Base-by-base conservation (phyloP, 306 rosid genomes). In the Arachis stenosperma region DNA sequence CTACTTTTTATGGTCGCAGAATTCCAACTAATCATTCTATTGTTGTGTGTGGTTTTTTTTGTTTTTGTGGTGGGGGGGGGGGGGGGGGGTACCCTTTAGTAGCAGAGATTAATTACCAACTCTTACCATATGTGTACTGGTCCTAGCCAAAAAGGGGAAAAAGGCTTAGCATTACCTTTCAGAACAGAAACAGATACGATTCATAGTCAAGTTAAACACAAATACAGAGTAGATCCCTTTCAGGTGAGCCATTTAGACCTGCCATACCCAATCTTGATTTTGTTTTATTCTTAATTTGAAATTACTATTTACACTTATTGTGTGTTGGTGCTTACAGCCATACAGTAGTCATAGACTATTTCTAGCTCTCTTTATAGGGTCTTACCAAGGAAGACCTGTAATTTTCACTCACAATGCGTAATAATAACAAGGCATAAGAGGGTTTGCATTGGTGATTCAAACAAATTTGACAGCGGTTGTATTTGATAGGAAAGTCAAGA, bases 311-410 rank as follows among this genome's bases (percentile, higher is more conserved):
- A 27, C 12, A 12, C 54, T 11, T 50, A 8, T 10, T 2, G 6
- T 70, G 2, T 41, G 7, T 55, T 40, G 36, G 14, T 22, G 17
- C 39, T 29, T 41, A 56, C 30, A 27, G 8, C 42, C 65, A 12
- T 43, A 58, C 65, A 14, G 13, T 41, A 50, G 4, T 54, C 7
- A 54, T 37, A 53, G 17, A 37, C 50, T 40, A 42, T 53, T 55
- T 14, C 22, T 53, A 69, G 52, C 41, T 56, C 40, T 56, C 27
- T 54, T 42, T 22, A 40, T 12, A 9, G 37, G 52, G 17, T 41
- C 75, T 14, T n/a, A 67, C 61, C 61, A 51, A 37, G 48, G 48
- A 14, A 52, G 51, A 52, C 73, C 27, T 33, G 33, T 50, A 69
- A 39, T 5, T 69, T 69, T 52, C 51, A n/a, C 36, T 37, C 17